Evolutionary conservation across 306 rosid genomes (phyloP).

Genomic region (Neltuma alba): DNA sequence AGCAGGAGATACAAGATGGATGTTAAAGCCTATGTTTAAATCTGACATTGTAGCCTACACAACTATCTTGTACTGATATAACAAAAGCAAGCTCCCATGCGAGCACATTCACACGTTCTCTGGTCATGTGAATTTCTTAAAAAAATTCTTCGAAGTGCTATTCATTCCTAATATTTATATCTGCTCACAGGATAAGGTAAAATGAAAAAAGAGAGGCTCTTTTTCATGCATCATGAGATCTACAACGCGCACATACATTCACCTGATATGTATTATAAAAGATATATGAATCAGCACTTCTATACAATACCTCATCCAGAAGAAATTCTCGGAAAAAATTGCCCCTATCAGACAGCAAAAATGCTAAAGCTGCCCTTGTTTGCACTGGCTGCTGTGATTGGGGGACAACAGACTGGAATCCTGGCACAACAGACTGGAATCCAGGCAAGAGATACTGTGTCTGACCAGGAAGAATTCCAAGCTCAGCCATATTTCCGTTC

Average conservation of each 20-base stretch:
- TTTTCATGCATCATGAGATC: background rate
- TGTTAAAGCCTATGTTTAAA: background rate
- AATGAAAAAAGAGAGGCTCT: background rate
- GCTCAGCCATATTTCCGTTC: conserved; percentile 91
- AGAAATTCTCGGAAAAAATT: conserved; percentile 96
- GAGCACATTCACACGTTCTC: conserved; percentile 3
- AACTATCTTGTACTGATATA: background rate
- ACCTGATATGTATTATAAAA: conserved; percentile 26
- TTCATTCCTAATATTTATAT: background rate
- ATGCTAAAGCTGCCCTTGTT: conserved; percentile 93
- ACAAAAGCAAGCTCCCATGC: background rate
- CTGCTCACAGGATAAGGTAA: background rate
- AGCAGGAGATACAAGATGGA: background rate
- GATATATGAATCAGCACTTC: conserved; percentile 28
- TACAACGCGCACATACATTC: background rate
- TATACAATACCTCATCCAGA: conserved; percentile 82
- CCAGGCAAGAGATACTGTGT: conserved; percentile 55
- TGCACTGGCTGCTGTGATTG: conserved; percentile 67
- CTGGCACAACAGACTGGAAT: conserved; percentile 54
- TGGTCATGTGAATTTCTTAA: background rate
- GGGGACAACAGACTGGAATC: conserved; percentile 47
- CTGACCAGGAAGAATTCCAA: conserved; percentile 60
- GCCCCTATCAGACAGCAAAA: conserved; percentile 89
- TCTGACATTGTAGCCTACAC: background rate
- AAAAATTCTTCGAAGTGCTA: background rate